phyloP scores from a whole-genome alignment of 257 asterid species.

The Lithospermum erythrorhizon region DNA sequence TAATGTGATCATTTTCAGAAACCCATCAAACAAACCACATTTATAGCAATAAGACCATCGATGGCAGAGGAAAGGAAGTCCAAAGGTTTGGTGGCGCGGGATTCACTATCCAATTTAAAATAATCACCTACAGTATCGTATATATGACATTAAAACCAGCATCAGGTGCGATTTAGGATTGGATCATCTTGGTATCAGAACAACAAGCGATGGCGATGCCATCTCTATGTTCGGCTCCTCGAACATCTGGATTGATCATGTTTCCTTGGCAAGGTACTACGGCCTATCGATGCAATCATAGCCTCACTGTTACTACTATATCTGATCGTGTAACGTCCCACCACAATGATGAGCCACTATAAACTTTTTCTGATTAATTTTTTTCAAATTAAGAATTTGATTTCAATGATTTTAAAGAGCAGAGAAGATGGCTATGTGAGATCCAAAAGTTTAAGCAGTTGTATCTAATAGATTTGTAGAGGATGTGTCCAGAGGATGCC shows the following conservation, averaged over 20 bases:
- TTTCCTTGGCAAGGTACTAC: constrained; percentile 31
- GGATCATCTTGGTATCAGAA: constrained; percentile 48
- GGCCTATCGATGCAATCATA: constrained; percentile 62
- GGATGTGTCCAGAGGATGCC: constrained; percentile 85
- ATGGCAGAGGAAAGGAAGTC: constrained; percentile 59
- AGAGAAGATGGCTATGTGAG: too few species aligned
- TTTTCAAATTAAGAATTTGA: neutral
- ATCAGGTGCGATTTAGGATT: constrained; percentile 54
- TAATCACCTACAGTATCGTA: constrained; percentile 48
- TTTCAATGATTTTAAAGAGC: neutral
- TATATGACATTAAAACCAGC: constrained; percentile 40
- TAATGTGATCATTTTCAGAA: constrained; percentile 41
- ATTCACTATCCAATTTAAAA: constrained; percentile 53
- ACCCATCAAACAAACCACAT: constrained; percentile 37
- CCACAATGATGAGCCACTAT: constrained; percentile 50
- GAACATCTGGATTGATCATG: constrained; percentile 70
- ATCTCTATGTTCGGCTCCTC: constrained; percentile 43
- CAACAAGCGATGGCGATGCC: constrained; percentile 68
- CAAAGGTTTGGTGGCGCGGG: constrained; percentile 75
- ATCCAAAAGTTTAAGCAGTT: too few species aligned
- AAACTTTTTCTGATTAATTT: neutral
- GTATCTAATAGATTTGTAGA: constrained; percentile 58
- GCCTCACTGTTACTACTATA: too few species aligned
- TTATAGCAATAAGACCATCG: constrained; percentile 58
- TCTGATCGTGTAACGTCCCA: too few species aligned